Percentiles rank a stretch among this genome's conserved stretches.
phyloP scores from a whole-genome alignment of 148 eudicot genomes.

The Vaccinium corymbosum region DNA sequence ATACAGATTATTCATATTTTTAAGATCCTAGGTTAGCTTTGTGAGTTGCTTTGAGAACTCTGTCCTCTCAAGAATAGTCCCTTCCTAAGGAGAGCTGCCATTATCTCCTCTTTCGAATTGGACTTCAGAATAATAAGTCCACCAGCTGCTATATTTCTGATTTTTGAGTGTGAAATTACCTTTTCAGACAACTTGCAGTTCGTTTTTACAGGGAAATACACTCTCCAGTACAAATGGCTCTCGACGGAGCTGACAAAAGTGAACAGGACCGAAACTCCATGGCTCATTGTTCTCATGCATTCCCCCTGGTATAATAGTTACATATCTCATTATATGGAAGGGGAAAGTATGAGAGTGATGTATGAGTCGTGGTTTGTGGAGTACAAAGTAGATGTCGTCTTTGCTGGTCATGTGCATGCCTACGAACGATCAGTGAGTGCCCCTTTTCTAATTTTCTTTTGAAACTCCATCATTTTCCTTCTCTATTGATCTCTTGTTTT shows the following conservation, averaged over 20 bases:
- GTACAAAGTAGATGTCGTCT: constrained; percentile 80
- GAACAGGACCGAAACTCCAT: constrained; percentile 81
- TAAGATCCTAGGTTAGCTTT: background rate
- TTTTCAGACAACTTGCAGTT: background rate
- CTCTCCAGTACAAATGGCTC: constrained; percentile 76
- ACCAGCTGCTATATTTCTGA: background rate
- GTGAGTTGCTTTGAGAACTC: background rate
- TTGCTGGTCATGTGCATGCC: constrained; percentile 92
- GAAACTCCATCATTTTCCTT: background rate
- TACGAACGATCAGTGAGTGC: constrained; percentile 83
- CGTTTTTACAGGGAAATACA: constrained; percentile 51
- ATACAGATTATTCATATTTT: background rate
- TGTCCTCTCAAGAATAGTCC: background rate
- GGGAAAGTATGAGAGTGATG: constrained; percentile 89
- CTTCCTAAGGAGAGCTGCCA: background rate
- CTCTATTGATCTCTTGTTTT: background rate
- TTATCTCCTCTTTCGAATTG: background rate
- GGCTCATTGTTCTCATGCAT: constrained; percentile 88
- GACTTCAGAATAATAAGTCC: background rate
- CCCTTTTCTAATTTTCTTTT: background rate
- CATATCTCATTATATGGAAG: constrained; percentile 86
- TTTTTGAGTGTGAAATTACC: background rate
- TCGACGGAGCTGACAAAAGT: constrained; percentile 59
- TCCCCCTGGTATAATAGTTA: constrained; percentile 73
- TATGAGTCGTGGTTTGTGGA: constrained; percentile 69